A percentile compares a stretch with the other conserved stretches of the same genome.
phyloP scores from a whole-genome alignment of 371 early-diverging fungal species.

The Thermomucor indicae-seudaticae region DNA sequence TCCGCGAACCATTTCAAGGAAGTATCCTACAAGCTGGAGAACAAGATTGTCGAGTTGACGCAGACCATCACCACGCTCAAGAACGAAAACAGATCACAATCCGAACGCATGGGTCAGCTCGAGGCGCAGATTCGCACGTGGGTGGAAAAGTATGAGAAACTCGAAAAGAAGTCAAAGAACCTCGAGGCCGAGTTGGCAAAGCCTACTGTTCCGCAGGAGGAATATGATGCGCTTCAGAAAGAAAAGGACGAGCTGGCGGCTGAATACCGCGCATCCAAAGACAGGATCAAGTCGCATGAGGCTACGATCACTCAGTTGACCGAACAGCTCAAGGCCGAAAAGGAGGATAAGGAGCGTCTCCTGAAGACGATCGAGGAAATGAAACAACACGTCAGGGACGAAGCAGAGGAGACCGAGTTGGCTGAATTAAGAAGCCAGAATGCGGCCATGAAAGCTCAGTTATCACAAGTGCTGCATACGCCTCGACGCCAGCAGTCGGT shows the following conservation, averaged over 20 bases:
- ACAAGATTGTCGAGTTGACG: conserved; percentile 93
- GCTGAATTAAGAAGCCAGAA: conserved; percentile 44
- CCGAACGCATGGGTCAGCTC: conserved; percentile 52
- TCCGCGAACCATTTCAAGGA: conserved; percentile 92
- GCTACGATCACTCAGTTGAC: conserved; percentile 57
- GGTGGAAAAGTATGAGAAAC: conserved; percentile 69
- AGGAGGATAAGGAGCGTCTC: conserved; percentile 66
- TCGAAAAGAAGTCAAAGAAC: conserved; percentile 46
- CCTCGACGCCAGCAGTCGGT: conserved; percentile 33
- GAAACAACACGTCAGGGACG: conserved; percentile 24
- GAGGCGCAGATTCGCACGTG: conserved; percentile 69
- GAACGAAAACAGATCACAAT: conserved; percentile 62
- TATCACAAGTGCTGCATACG: conserved; percentile 34
- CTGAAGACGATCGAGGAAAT: conserved; percentile 41
- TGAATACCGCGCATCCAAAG: conserved; percentile 41
- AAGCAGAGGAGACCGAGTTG: conserved; percentile 37
- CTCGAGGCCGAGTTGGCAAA: conserved; percentile 50
- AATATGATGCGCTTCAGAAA: conserved; percentile 55
- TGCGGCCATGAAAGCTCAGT: conserved; percentile 44
- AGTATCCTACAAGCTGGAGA: conserved; percentile 91
- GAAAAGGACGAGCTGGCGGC: conserved; percentile 39
- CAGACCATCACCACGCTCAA: conserved; percentile 69
- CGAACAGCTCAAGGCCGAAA: conserved; percentile 53
- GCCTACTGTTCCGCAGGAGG: conserved; percentile 59
- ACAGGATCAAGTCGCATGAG: conserved; percentile 63